A percentile compares a stretch with the other conserved stretches of the same genome.
phyloP scores from a whole-genome alignment of 345 rosid genomes.

The Carallia brachiata region DNA sequence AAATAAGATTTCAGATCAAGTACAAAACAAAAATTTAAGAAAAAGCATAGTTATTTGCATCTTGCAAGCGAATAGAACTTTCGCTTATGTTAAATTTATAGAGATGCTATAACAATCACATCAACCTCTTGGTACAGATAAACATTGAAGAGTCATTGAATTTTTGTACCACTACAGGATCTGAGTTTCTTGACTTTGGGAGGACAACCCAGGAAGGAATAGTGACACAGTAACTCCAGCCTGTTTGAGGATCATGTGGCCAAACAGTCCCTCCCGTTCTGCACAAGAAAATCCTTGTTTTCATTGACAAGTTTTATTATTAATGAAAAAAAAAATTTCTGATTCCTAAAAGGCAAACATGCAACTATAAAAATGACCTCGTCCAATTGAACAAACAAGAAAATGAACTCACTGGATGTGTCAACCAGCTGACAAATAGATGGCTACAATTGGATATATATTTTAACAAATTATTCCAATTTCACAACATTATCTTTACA shows the following conservation, averaged over 20 bases:
- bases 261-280: constrained; percentile 85
- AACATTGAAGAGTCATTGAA: constrained; percentile 27
- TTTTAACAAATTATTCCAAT: not conserved
- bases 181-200: constrained; percentile 88
- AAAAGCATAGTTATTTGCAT: no score
- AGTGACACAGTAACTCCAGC: constrained; percentile 95
- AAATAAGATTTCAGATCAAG: not conserved
- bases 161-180: constrained; percentile 90
- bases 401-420: not conserved
- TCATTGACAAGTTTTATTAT: not conserved
- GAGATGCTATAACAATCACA: constrained; percentile 19
- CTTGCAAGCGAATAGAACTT: not conserved
- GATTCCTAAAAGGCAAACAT: not conserved
- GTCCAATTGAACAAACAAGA: not conserved
- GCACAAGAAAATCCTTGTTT: constrained; percentile 29
- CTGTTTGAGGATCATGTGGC: constrained; percentile 87
- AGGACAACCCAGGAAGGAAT: constrained; percentile 89
- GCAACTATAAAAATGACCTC: not conserved
- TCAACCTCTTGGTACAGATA: constrained; percentile 29
- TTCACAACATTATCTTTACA: not conserved
- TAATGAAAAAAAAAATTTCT: not conserved
- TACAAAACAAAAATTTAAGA: no score
- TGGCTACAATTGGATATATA: not conserved
- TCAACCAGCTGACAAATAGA: not conserved
- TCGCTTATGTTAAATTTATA: constrained; percentile 7